Percentiles rank a stretch among this genome's conserved stretches.
Evolutionary conservation across 139 green algal species (phyloP).

Genomic region (Ulvella scutata): DNA sequence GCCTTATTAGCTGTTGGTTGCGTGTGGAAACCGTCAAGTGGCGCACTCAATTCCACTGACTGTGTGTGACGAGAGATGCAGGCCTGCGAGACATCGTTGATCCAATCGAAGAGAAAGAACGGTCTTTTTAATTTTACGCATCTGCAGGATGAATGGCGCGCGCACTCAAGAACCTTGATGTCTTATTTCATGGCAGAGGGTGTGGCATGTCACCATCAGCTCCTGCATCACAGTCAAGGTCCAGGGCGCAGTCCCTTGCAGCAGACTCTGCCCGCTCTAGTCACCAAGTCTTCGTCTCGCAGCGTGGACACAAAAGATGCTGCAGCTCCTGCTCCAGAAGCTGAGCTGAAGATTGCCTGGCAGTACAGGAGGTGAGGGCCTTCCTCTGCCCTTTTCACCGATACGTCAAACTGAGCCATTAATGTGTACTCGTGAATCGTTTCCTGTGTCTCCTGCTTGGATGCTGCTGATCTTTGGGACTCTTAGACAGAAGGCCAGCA

Average conservation of each 20-base stretch:
- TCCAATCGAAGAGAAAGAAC: neutral
- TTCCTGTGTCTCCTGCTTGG: no score
- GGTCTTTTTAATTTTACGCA: neutral
- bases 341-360: neutral
- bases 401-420: no score
- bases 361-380: neutral
- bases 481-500: no score
- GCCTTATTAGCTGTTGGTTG: neutral
- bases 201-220: neutral
- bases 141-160: neutral
- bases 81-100: no score
- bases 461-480: no score
- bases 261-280: neutral
- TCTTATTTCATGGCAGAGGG: slow-evolving; percentile 1
- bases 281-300: neutral
- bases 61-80: no score
- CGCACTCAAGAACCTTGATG: neutral
- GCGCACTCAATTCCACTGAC: no score
- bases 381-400: no score
- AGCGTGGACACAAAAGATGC: neutral
- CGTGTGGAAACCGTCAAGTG: neutral
- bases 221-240: neutral
- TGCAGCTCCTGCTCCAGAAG: neutral
- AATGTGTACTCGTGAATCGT: no score
- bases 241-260: neutral